Evolutionary conservation across 2,329 filamentous ascomycete genomes (phyloP).

Genomic region (Botryotinia globosa): DNA sequence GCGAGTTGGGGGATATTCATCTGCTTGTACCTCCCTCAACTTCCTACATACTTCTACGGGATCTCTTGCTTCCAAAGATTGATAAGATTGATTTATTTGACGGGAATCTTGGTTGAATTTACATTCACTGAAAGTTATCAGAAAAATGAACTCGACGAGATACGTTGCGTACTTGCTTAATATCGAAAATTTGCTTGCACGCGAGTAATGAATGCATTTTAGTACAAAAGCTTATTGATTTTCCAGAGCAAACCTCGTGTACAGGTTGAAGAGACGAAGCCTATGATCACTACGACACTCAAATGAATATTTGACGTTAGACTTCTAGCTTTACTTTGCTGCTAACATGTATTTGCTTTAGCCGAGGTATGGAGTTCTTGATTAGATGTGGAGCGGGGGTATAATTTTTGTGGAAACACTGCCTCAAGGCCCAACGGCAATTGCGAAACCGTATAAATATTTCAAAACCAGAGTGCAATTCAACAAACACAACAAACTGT

Average conservation of each 20-base stretch:
- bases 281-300: neutral
- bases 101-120: neutral
- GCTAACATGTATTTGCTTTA: neutral
- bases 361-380: neutral
- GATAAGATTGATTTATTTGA: neutral
- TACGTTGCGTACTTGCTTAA: neutral
- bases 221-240: neutral
- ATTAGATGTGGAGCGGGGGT: neutral
- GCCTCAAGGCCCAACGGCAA: neutral
- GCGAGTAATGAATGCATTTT: neutral
- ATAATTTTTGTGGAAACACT: neutral
- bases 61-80: neutral
- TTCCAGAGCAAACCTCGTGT: neutral
- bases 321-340: neutral
- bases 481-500: conserved; percentile 19
- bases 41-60: neutral
- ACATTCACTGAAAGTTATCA: neutral
- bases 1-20: neutral
- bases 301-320: neutral
- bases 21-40: neutral
- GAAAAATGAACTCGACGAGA: neutral
- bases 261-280: neutral
- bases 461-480: fast-evolving
- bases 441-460: neutral
- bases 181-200: neutral